Percentiles rank a stretch among this genome's conserved stretches.
Conservation (phyloP, 2,329 filamentous ascomycete genomes). For the Arachnomyces sp. region DNA sequence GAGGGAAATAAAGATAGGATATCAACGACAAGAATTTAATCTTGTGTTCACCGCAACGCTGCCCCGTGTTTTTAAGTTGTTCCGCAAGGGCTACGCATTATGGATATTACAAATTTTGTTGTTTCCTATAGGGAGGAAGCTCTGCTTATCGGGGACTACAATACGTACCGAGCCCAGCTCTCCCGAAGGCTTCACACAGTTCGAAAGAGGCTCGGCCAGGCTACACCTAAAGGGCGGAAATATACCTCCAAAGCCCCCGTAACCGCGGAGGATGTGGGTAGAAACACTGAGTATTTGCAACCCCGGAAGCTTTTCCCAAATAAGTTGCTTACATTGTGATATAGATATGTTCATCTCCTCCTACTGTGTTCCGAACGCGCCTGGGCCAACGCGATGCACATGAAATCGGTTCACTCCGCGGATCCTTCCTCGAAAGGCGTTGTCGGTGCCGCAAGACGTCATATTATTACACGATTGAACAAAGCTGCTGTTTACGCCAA, state of each 20-base stretch:
- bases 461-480: slow-evolving; percentile 78
- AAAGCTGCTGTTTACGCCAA: slow-evolving; percentile 70
- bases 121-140: slow-evolving; percentile 72
- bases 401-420: slow-evolving; percentile 74
- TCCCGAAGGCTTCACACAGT: slow-evolving; percentile 73
- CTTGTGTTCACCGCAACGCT: neutral
- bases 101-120: slow-evolving; percentile 88
- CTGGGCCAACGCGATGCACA: slow-evolving; percentile 92
- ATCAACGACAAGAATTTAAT: neutral
- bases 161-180: slow-evolving; percentile 71
- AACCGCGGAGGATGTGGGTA: slow-evolving; percentile 65
- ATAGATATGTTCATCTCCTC: slow-evolving; percentile 68
- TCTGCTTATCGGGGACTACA: slow-evolving; percentile 81
- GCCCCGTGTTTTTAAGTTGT: neutral
- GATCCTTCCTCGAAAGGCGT: slow-evolving; percentile 67
- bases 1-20: slow-evolving; percentile 1
- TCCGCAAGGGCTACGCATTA: slow-evolving; percentile 30
- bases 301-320: slow-evolving; percentile 1
- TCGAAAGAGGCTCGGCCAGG: slow-evolving; percentile 76
- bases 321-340: slow-evolving; percentile 11
- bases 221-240: slow-evolving; percentile 80
- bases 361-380: slow-evolving; percentile 82
- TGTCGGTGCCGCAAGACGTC: slow-evolving; percentile 68
- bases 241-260: slow-evolving; percentile 64
- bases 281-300: slow-evolving; percentile 63